Evolutionary conservation across 2,329 filamentous ascomycete genomes (phyloP), one percentile per base, ranked within the genome.

Genomic region (Apiospora arundinis): DNA sequence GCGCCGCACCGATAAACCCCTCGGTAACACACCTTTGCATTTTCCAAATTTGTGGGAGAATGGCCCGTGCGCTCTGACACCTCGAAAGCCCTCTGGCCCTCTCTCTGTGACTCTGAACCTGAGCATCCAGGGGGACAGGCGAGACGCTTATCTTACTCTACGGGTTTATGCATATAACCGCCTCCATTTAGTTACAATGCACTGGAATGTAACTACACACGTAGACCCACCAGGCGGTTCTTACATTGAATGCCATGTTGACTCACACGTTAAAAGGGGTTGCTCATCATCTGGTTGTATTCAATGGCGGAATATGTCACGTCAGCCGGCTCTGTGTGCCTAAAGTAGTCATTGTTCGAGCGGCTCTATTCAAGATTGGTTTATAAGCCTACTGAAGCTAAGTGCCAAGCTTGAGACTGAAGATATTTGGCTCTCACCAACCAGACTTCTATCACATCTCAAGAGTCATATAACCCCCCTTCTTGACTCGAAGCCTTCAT

Each of bases 11-110:
- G 56, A 40, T 28, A 40, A 63, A 40, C 56, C 56, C 28, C 56
- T 63, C 28, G 56, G 56, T 63, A 63, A 63, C 56, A 63, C 56
- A 63, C 56, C 32, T 63, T 63, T 63, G 21, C 56, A 63, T 63
- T 63, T 63, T 63, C 56, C 56, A 63, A 63, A n/a, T 63, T 63
- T 63, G 56, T 63, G 56, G 56, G 56, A 63, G 32, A 7, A 21
- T n/a, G 56, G 56, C 32, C 56, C 40, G 56, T 63, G 56, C 56
- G 56, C 11, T 23, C 56, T 63, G 32, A n/a, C 56, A 18, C 56
- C 56, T 21, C 56, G 18, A 63, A 63, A 63, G 56, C 56, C 56
- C 56, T 63, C n/a, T n/a, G n/a, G n/a, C n/a, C n/a, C n/a, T n/a
- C 52, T n/a, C 18, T n/a, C 52, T 4, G 6, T 28, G 25, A 7